Percentiles rank a stretch among this genome's conserved stretches.
Evolutionary conservation across 345 rosid genomes (phyloP).

Genomic region (Hibiscus tridactylites): DNA sequence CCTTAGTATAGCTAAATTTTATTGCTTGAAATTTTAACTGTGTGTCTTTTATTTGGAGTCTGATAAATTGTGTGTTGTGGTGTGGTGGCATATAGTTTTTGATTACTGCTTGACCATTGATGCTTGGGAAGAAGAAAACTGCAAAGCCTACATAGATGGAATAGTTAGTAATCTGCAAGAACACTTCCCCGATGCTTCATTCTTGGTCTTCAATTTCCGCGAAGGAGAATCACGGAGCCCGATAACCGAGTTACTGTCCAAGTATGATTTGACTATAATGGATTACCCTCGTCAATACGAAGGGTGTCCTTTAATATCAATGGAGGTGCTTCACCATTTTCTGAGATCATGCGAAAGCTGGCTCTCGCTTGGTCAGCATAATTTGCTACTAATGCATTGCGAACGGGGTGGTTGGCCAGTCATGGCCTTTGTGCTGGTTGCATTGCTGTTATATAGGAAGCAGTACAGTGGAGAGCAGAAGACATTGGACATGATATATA

Average conservation of each 20-base stretch:
- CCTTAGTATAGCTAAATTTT: neutral
- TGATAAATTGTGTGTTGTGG: conserved; percentile 10
- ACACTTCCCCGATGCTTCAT: conserved; percentile 70
- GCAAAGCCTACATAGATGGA: conserved; percentile 53
- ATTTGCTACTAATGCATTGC: conserved; percentile 82
- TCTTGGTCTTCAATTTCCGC: conserved; percentile 85
- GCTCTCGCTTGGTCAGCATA: conserved; percentile 76
- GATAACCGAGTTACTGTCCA: conserved; percentile 50
- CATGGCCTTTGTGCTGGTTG: conserved; percentile 78
- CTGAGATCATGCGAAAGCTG: conserved; percentile 91
- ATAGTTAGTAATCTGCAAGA: conserved; percentile 62
- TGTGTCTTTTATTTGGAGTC: conserved; percentile 5
- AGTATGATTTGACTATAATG: conserved; percentile 79
- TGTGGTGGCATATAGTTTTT: conserved; percentile 43
- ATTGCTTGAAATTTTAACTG: neutral
- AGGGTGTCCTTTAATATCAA: conserved; percentile 74
- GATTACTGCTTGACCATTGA: conserved; percentile 82
- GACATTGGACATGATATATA: conserved; percentile 88
- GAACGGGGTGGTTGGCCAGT: conserved; percentile 87
- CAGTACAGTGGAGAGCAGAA: conserved; percentile 76
- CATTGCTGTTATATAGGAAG: conserved; percentile 74
- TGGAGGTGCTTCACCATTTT: conserved; percentile 88
- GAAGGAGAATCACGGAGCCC: conserved; percentile 53
- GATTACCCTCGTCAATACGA: conserved; percentile 94
- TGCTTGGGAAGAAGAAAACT: conserved; percentile 54